Base-by-base conservation (phyloP, 2,329 filamentous ascomycete genomes). In the Epicoccum sorghinum region DNA sequence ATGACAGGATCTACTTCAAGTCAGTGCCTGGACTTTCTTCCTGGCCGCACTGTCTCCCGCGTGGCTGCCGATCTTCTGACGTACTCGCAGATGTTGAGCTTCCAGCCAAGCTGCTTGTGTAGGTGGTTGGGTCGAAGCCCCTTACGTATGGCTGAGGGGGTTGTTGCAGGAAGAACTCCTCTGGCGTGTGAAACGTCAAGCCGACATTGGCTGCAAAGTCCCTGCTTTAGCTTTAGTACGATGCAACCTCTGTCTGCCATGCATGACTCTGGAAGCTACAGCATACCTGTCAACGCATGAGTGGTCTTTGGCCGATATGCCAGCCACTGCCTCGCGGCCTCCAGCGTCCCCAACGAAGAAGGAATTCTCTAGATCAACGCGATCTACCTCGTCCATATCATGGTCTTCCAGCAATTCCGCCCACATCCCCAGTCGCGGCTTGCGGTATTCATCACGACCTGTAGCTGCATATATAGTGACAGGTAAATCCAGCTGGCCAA, bases 391-490 rank as follows among this genome's bases (percentile, higher is more conserved):
- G 39, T 83, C 75, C 1, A 83, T 69, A 30, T 77, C 74, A 53
- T 78, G 75, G 61, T 84, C 81, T 24, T 79, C 72, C 6, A 88
- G 69, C 57, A 89, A 76, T 68, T 87, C 83, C 25, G 82, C 80
- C 93, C 95, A 99, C 90, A 98, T 97, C 18, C 93, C 93, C 1
- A 80, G 82, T 35, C 93, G 82, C 4, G 95, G 95, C 75, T 99
- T 99, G 49, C 95, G 85, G 72, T 87, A 97, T 5, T 84, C 81
- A 66, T 98, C 93, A 53, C 88, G 88, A 36, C 79, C 86, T 0
- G 93, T 96, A 2, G 95, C 93, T 7, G 93, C 95, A 74, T 97
- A 97, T 22, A 98, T 72, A 3, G 83, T 87, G 10, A 90, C 81
- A 0, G 93, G 91, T 7, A 98, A 75, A 66, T 92, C 86, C 27